phyloP scores from a whole-genome alignment of 176 grass and related monocot genomes.

The Lolium rigidum region DNA sequence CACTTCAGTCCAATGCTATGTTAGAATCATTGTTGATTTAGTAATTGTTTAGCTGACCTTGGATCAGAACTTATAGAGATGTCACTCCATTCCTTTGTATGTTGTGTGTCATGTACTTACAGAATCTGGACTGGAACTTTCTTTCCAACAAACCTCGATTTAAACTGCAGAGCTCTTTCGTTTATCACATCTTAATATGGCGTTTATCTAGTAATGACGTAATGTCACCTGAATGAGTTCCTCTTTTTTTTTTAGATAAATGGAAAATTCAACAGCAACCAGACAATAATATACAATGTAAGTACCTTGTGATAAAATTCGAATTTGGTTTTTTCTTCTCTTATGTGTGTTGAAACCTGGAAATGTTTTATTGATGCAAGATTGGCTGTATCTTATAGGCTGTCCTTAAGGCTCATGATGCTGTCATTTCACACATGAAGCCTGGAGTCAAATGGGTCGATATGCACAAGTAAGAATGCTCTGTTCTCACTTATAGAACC shows the following conservation, averaged over 20 bases:
- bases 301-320: slow-evolving; percentile 46
- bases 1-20: slow-evolving; percentile 18
- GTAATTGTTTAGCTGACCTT: background rate
- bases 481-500: slow-evolving; percentile 2
- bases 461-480: slow-evolving; percentile 84
- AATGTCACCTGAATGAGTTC: slow-evolving; percentile 21
- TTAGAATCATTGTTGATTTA: slow-evolving; percentile 28
- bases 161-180: slow-evolving; percentile 27
- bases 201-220: background rate
- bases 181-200: slow-evolving; percentile 24
- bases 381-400: slow-evolving; percentile 50
- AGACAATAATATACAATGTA: slow-evolving; percentile 87
- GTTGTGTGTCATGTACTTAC: background rate
- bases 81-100: background rate
- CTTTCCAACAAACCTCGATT: slow-evolving; percentile 27
- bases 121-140: slow-evolving; percentile 21
- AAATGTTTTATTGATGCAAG: slow-evolving; percentile 16
- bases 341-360: slow-evolving; percentile 16
- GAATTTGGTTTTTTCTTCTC: slow-evolving; percentile 6
- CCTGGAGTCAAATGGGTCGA: slow-evolving; percentile 84
- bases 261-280: slow-evolving; percentile 82
- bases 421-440: slow-evolving; percentile 75
- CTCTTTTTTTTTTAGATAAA: slow-evolving; percentile 68
- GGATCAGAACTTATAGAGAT: background rate
- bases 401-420: slow-evolving; percentile 93